phyloP scores from a whole-genome alignment of 73 alveolate species.

The Tetrahymena malaccensis region DNA sequence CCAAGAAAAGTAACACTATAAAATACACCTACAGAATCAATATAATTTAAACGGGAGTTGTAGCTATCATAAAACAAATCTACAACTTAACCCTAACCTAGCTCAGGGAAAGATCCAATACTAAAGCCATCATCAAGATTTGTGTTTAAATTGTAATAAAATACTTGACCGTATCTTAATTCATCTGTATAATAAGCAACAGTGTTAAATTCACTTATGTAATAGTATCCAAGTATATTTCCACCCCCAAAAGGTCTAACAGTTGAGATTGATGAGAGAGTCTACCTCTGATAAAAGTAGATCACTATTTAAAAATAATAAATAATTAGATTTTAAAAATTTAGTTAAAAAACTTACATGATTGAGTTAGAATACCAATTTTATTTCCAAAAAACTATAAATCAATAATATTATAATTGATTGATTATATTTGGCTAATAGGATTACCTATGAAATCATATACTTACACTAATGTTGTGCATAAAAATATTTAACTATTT shows the following conservation, averaged over 20 bases:
- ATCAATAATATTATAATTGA: too few species aligned
- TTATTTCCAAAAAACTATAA: background rate
- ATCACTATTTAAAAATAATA: background rate
- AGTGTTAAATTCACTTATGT: background rate
- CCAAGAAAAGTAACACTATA: background rate
- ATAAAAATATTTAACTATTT: background rate
- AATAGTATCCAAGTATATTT: background rate
- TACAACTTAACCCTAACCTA: background rate
- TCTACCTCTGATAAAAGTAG: background rate
- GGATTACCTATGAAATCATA: background rate
- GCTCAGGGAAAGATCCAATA: background rate
- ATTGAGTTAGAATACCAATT: background rate
- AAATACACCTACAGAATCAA: background rate
- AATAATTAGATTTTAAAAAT: too few species aligned
- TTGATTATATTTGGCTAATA: too few species aligned
- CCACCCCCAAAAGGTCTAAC: background rate
- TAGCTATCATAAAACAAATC: background rate
- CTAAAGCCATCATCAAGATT: background rate
- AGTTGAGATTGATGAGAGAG: background rate
- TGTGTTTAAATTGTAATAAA: background rate
- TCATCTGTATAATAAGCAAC: background rate
- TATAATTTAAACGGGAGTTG: background rate
- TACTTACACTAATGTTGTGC: background rate
- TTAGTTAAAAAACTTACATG: background rate
- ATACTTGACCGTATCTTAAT: background rate